Conservation (phyloP, 225 moss, liverwort and hornwort genomes). For the Neckera pumila region DNA sequence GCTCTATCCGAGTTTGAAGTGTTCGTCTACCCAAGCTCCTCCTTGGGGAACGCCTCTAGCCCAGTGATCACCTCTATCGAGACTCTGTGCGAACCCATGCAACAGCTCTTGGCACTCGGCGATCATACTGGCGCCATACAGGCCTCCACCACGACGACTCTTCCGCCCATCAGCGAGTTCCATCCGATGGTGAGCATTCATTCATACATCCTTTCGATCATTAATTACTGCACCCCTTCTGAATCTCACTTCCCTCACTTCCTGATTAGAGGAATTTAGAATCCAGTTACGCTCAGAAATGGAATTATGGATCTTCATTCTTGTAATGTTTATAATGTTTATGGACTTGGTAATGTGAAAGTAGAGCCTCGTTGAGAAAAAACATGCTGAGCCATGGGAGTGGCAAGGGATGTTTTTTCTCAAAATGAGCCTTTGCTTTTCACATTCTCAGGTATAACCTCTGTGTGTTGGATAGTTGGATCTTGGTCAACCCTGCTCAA, state of each 20-base stretch:
- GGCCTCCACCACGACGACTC: neutral
- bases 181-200: neutral
- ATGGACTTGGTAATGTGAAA: neutral
- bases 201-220: neutral
- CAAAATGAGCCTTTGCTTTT: neutral
- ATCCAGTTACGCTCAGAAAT: neutral
- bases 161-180: neutral
- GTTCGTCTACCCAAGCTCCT: neutral
- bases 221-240: neutral
- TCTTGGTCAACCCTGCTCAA: neutral
- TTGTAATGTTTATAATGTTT: neutral
- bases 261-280: neutral
- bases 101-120: neutral
- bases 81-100: neutral
- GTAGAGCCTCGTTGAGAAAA: neutral
- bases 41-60: neutral
- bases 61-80: neutral
- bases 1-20: slow-evolving; percentile 3
- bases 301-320: neutral
- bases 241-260: too few relatives aligned
- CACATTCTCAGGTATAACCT: too few relatives aligned
- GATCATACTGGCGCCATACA: neutral
- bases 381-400: neutral
- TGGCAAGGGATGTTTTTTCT: neutral
- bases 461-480: neutral